A percentile compares a stretch with the other conserved stretches of the same genome.
These are phyloP conservation scores for Chlamydomonas reinhardtii DNA, from an alignment of 163 green algal genomes.

Conservation along the genomic window DNA sequence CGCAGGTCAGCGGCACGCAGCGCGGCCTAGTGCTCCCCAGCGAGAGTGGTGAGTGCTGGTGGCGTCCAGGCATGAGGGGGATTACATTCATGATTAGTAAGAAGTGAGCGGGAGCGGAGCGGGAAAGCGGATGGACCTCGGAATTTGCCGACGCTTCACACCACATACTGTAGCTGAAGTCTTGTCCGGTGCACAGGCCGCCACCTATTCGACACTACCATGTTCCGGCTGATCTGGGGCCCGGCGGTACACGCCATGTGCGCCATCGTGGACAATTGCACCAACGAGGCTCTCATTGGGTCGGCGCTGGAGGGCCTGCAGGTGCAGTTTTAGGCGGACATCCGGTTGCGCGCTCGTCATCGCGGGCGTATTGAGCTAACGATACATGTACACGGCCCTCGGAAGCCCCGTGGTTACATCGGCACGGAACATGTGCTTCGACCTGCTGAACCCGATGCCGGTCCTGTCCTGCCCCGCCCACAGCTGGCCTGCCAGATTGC, in stretches of 20 bases:
- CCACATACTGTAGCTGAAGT: too few species aligned
- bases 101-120: too few species aligned
- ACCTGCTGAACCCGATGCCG: neutral
- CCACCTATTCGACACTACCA: slow-evolving; percentile 71
- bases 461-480: neutral
- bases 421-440: too few species aligned
- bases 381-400: too few species aligned
- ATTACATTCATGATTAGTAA: too few species aligned
- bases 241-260: slow-evolving; percentile 91
- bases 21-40: slow-evolving; percentile 65
- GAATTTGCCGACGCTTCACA: too few species aligned
- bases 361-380: too few species aligned
- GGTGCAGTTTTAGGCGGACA: slow-evolving; percentile 6
- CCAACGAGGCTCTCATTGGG: slow-evolving; percentile 55
- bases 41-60: slow-evolving; percentile 36
- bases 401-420: too few species aligned
- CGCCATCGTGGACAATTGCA: slow-evolving; percentile 85
- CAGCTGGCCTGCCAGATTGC: slow-evolving; percentile 58
- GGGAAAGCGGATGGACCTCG: too few species aligned
- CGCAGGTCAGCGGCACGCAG: slow-evolving; percentile 54
- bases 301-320: slow-evolving; percentile 75
- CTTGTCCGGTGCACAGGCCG: slow-evolving; percentile 57
- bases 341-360: neutral
- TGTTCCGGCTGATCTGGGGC: slow-evolving; percentile 89
- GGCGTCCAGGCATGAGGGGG: too few species aligned